Conservation (phyloP, 2,329 filamentous ascomycete species). For the Pezicula rhizophila region DNA sequence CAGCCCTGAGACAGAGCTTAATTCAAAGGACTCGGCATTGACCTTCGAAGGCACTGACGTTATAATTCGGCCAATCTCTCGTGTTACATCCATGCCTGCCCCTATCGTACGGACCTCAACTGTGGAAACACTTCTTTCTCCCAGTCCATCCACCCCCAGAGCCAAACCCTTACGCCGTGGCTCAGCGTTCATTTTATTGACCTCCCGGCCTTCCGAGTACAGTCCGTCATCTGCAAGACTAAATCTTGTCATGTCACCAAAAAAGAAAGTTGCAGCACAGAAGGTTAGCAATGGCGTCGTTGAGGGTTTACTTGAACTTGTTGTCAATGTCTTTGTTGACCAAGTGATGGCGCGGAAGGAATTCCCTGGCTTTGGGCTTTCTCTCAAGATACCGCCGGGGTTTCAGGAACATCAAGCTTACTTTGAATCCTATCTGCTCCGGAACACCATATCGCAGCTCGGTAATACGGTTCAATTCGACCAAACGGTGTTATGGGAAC, state of each 20-base stretch:
- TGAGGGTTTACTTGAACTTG: constrained; percentile 70
- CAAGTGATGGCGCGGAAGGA: constrained; percentile 84
- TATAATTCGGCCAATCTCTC: constrained; percentile 54
- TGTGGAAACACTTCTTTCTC: constrained; percentile 42
- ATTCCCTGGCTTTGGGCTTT: constrained; percentile 80
- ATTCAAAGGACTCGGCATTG: constrained; percentile 71
- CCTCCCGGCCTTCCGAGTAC: constrained; percentile 56
- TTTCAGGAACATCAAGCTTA: constrained; percentile 93
- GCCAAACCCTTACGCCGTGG: constrained; percentile 67
- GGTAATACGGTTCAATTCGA: constrained; percentile 65
- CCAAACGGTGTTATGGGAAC: constrained; percentile 69
- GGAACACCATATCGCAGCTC: constrained; percentile 66
- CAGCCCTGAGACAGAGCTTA: constrained; percentile 78
- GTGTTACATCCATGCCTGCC: constrained; percentile 51
- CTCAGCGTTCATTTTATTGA: constrained; percentile 88
- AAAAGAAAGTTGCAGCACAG: constrained; percentile 42
- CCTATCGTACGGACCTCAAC: constrained; percentile 72
- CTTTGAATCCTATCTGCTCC: constrained; percentile 85
- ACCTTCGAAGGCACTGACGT: constrained; percentile 84
- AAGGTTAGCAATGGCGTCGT: constrained; percentile 64
- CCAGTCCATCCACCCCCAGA: constrained; percentile 34
- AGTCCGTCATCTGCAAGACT: constrained; percentile 56
- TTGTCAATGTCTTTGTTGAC: constrained; percentile 76
- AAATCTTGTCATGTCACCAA: constrained; percentile 55
- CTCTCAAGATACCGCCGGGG: constrained; percentile 81